These are phyloP conservation scores for Volvariella volvacea DNA, from an alignment of 1,284 basidiomycete genomes.

Conservation along the genomic window DNA sequence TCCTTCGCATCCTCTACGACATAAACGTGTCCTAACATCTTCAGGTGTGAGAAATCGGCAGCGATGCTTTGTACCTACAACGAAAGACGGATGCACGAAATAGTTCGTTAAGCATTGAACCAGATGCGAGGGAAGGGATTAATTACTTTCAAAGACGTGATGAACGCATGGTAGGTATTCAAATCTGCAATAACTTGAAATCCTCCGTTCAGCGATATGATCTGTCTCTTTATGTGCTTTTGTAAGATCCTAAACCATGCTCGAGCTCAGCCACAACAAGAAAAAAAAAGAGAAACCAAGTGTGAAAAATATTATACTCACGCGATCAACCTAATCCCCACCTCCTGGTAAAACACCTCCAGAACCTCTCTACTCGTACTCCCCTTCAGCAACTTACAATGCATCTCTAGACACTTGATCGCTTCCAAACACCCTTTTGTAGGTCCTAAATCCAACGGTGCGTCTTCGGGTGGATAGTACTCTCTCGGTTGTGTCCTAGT, in stretches of 20 bases:
- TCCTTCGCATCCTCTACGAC: slow-evolving; percentile 92
- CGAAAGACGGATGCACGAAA: neutral
- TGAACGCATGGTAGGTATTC: slow-evolving; percentile 88
- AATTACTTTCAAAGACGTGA: slow-evolving; percentile 69
- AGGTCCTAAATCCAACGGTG: slow-evolving; percentile 71
- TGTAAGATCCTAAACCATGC: slow-evolving; percentile 69
- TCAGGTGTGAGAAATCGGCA: slow-evolving; percentile 87
- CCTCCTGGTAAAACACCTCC: slow-evolving; percentile 97
- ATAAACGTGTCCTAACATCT: slow-evolving; percentile 95
- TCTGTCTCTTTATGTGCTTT: slow-evolving; percentile 95
- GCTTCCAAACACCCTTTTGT: slow-evolving; percentile 84
- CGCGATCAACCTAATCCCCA: slow-evolving; percentile 89
- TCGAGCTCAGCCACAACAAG: neutral
- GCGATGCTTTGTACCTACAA: slow-evolving; percentile 57
- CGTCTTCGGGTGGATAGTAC: slow-evolving; percentile 84
- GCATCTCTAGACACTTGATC: slow-evolving; percentile 80
- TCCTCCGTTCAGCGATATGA: slow-evolving; percentile 89
- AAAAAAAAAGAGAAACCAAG: neutral
- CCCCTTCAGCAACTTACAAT: slow-evolving; percentile 86
- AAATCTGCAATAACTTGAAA: slow-evolving; percentile 96
- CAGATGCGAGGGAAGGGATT: slow-evolving; percentile 6
- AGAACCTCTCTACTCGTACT: slow-evolving; percentile 94
- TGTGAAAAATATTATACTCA: slow-evolving; percentile 26
- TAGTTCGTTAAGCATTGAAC: neutral
- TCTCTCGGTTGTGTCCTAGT: slow-evolving; percentile 81